These are phyloP conservation scores for Tetrapisispora fleetii DNA, from an alignment of 805 yeast genomes.

Conservation along the genomic window DNA sequence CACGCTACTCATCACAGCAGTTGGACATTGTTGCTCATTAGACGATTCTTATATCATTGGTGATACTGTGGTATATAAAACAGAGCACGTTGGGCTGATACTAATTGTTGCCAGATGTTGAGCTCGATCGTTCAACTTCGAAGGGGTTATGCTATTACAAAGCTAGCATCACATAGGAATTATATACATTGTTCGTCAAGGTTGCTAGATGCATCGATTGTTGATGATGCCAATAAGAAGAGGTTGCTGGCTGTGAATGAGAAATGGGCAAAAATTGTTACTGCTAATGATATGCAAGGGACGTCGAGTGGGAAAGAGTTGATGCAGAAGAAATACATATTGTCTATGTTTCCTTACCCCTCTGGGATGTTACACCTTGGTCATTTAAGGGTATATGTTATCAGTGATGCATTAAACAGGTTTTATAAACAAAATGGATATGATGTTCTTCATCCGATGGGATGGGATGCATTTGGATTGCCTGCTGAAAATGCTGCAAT, in stretches of 20 bases:
- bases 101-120: too few relatives aligned
- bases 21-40: too few relatives aligned
- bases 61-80: too few relatives aligned
- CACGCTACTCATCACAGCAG: too few relatives aligned
- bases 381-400: slow-evolving; percentile 85
- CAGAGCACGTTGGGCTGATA: too few relatives aligned
- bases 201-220: background rate
- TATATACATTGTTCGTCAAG: background rate
- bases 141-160: too few relatives aligned
- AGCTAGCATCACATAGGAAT: too few relatives aligned
- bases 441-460: slow-evolving; percentile 89
- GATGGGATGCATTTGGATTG: slow-evolving; percentile 98
- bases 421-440: slow-evolving; percentile 68
- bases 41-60: too few relatives aligned
- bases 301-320: slow-evolving; percentile 1
- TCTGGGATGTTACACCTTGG: slow-evolving; percentile 92
- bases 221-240: background rate
- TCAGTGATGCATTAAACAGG: slow-evolving; percentile 75
- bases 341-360: slow-evolving; percentile 94
- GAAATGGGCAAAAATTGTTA: slow-evolving; percentile 22
- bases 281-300: slow-evolving; percentile 9
- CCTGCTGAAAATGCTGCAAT: slow-evolving; percentile 99
- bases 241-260: slow-evolving; percentile 13
- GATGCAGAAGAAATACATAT: slow-evolving; percentile 36
- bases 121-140: too few relatives aligned